These are phyloP conservation scores for Ulmus americana DNA, from an alignment of 331 rosid species.

Conservation along the genomic window DNA sequence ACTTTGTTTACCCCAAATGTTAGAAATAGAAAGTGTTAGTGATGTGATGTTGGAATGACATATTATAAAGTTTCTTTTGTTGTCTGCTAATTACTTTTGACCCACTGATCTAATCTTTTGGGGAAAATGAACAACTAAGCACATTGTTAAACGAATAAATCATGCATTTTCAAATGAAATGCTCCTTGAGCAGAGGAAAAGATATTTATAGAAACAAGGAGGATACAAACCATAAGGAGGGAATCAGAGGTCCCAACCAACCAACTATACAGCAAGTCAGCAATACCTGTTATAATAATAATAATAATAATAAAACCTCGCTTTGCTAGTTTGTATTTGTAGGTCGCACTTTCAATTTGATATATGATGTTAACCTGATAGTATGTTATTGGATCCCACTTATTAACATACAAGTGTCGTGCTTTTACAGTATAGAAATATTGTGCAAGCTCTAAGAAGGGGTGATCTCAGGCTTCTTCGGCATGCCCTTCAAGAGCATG, in stretches of 20 bases:
- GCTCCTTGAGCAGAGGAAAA: too few relatives aligned
- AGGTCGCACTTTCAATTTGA: conserved; percentile 15
- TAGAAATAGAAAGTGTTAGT: background rate
- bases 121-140: conserved; percentile 9
- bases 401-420: conserved; percentile 1
- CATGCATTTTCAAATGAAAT: background rate
- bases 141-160: background rate
- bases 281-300: too few relatives aligned
- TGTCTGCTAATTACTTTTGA: background rate
- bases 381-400: background rate
- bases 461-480: conserved; percentile 95
- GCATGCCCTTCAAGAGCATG: conserved; percentile 74
- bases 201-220: too few relatives aligned
- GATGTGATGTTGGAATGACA: background rate
- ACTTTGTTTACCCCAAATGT: conserved; percentile 3
- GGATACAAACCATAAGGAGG: too few relatives aligned
- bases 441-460: conserved; percentile 69
- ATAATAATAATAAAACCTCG: too few relatives aligned
- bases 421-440: conserved; percentile 55
- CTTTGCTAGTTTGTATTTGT: background rate
- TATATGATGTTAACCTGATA: background rate
- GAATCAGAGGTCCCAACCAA: too few relatives aligned
- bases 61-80: background rate
- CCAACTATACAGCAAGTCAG: too few relatives aligned
- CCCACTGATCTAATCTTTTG: conserved; percentile 7